phyloP scores from a whole-genome alignment of 441 rosid species.

The Lepidium campestre region DNA sequence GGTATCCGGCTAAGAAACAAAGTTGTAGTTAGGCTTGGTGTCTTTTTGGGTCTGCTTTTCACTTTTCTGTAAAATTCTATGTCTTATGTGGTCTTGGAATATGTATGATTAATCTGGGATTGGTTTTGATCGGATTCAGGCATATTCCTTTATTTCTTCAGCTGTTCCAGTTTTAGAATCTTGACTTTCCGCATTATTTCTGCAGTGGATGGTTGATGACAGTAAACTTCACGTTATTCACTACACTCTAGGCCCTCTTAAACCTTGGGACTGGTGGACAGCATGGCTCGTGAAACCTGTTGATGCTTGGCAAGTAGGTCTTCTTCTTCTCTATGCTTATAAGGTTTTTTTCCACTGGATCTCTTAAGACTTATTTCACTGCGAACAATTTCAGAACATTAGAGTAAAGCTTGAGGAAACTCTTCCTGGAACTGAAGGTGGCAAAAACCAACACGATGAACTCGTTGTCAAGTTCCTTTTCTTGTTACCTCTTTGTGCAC shows the following conservation, averaged over 20 bases:
- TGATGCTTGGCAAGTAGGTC: conserved; percentile 90
- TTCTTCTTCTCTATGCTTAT: conserved; percentile 32
- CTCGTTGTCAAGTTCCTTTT: conserved; percentile 65
- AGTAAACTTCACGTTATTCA: conserved; percentile 87
- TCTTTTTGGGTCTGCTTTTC: conserved; percentile 26
- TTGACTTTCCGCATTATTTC: conserved; percentile 3
- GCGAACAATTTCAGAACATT: conserved; percentile 46
- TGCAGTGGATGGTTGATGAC: conserved; percentile 99
- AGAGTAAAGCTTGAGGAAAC: conserved; percentile 67
- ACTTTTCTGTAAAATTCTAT: not conserved
- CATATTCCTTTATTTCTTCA: not conserved
- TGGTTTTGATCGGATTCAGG: not conserved
- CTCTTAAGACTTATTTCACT: conserved; percentile 5
- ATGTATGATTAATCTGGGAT: not conserved
- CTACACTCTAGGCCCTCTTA: conserved; percentile 92
- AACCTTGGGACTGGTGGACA: conserved; percentile 99
- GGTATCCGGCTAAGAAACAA: conserved; percentile 31
- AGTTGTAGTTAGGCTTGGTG: conserved; percentile 3
- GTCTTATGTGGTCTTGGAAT: not conserved
- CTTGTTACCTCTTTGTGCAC: conserved; percentile 59
- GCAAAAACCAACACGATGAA: conserved; percentile 65
- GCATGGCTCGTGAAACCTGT: conserved; percentile 97
- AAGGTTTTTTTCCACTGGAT: conserved; percentile 3
- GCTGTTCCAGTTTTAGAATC: not conserved
- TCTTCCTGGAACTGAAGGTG: conserved; percentile 96